Base-by-base conservation (phyloP, 2,329 filamentous ascomycete species). In the Pseudocercospora fijiensis region DNA sequence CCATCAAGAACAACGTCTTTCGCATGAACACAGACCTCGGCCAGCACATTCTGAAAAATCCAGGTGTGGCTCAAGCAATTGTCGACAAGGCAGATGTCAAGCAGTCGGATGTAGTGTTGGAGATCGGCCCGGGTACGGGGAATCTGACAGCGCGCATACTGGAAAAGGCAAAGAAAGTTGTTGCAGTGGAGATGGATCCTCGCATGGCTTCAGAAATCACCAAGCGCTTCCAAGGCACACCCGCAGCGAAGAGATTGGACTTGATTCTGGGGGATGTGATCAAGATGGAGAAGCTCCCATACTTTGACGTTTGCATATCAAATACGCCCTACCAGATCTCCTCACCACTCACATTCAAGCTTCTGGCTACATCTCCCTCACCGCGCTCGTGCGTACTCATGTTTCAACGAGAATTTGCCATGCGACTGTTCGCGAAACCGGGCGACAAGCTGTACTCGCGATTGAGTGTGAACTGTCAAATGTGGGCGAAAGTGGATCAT, bases 151-250 rank as follows among this genome's bases (percentile, higher is more conserved):
- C 95, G 26, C 86, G 91, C 64, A 97, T 98, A 65, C 81, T 98
- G 26, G 91, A 95, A 72, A 90, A 91, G 67, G 92, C 91, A 22
- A 93, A 92, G 77, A 91, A 90, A 65, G 85, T 88, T 60, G 90
- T 93, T 57, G 90, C 91, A 3, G 91, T 97, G 57, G 95, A 99
- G 81, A 85, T 97, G 76, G 95, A 99, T 79, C 93, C 95, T 20
- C 85, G 95, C 74, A 98, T 98, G 95, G 92, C 92, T 11, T 94
- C 94, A 64, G 95, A 98, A 80, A 85, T 97, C 67, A 95, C 91
- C 52, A 93, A 96, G 79, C 90, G 94, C 73, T 93, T 98, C 8
- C 93, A 97, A 78, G 93, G 92, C 20, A 96, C 89, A 49, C 91
- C 93, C 0, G 85, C 89, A 70, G 89, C 91, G 75, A 92, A 91